Percentiles rank a stretch among this genome's conserved stretches.
Evolutionary conservation across 345 rosid genomes (phyloP).

Genomic region (Aquilaria sinensis): DNA sequence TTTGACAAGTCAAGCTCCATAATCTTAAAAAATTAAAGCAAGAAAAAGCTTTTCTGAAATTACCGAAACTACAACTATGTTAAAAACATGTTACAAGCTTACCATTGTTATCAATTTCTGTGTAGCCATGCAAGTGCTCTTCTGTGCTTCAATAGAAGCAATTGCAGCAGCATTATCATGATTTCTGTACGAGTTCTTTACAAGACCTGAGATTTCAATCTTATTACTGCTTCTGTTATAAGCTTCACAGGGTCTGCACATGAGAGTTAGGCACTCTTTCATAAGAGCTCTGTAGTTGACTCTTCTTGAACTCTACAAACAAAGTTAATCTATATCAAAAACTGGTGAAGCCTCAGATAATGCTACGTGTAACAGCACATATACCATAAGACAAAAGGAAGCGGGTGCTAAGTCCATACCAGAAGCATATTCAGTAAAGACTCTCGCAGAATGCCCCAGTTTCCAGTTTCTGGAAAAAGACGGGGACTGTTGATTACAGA

Average conservation of each 20-base stretch:
- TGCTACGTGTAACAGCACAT: background rate
- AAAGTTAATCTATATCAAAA: background rate
- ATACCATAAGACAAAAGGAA: background rate
- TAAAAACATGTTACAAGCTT: constrained; percentile 7
- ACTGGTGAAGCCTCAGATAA: background rate
- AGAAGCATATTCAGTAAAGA: constrained; percentile 63
- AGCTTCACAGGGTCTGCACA: constrained; percentile 37
- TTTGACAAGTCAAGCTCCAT: constrained; percentile 73
- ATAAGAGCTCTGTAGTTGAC: constrained; percentile 55
- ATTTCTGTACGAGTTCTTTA: constrained; percentile 22
- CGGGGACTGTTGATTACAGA: constrained; percentile 8
- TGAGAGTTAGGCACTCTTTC: constrained; percentile 54
- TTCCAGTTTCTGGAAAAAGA: constrained; percentile 52
- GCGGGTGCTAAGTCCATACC: constrained; percentile 33
- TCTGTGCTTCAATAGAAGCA: constrained; percentile 45
- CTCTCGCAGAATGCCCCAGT: constrained; percentile 66
- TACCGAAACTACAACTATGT: background rate
- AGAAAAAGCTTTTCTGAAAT: background rate
- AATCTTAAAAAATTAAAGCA: constrained; percentile 36
- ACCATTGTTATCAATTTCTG: constrained; percentile 62
- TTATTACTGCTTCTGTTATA: constrained; percentile 15
- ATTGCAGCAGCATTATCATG: constrained; percentile 21
- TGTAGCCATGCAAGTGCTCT: constrained; percentile 38
- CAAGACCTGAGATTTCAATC: constrained; percentile 10
- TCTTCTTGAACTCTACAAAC: constrained; percentile 67